Evolutionary conservation across 2,329 filamentous ascomycete species (phyloP), one percentile per base, ranked within the genome.

Genomic region (Colletotrichum brevisporum): DNA sequence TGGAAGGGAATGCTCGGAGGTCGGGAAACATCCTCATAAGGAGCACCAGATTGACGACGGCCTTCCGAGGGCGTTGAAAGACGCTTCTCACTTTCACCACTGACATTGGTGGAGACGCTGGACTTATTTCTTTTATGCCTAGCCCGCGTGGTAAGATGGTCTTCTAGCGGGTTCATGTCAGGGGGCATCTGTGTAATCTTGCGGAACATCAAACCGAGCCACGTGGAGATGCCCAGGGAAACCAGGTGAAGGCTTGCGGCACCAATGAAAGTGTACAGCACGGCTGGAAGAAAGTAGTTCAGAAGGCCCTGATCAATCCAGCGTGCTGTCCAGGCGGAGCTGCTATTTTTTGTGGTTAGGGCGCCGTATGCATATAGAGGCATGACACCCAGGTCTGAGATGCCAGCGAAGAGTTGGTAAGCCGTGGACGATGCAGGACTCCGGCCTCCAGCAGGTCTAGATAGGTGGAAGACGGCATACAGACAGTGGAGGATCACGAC

Each of bases 161-260:
- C 90, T 78, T 98, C 95, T 15, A 98, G 85, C 2, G 95, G 95
- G 78, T 98, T 98, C 92, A 97, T 94, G 76, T 98, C 95, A 0
- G 95, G 95, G 6, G 95, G 95, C 78, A 98, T 87, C 21, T 86
- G 84, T 5, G 90, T 86, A 75, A 98, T 98, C 76, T 92, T 92
- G 48, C 91, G 89, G 88, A 98, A 98, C 73, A 92, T 88, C 60
- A 93, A 78, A 16, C 90, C 89, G 27, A 98, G 85, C 81, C 92
- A 98, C 39, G 93, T 77, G 5, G 93, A 93, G 43, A 97, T 83
- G 18, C 84, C 79, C 1, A 96, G 80, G 2, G 93, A 93, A 10
- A 94, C 71, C 0, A 92, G 75, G 77, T 97, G 94, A 21, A 97
- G 77, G 1, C 86, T 89, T 13, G 87, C 91, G 9, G 90, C 86